Base-by-base conservation (phyloP, 495 filamentous ascomycete genomes). In the Neurospora pannonica region DNA sequence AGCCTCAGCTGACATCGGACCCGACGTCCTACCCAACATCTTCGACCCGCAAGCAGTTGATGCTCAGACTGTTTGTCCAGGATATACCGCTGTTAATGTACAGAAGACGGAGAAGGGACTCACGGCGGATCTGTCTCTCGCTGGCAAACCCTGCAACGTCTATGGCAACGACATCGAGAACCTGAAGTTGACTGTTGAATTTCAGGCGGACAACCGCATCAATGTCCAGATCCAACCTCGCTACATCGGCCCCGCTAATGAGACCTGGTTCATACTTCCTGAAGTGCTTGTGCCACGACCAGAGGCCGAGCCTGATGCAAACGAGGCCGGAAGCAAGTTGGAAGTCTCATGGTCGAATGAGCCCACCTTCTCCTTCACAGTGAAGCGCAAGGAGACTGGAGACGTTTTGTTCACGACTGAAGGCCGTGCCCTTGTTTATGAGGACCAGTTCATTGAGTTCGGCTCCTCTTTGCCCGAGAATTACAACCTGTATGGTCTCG, bases 401-500 rank as follows among this genome's bases (percentile, higher is more conserved):
- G 91, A 97, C 77, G 85, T 89, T 5, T 85, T 97, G 2, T 97
- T 97, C 77, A 88, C 92, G 37, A 94, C 93, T 4, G 84, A 88
- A n/a, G 91, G 87, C 0, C 87, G 84, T 10, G 78, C 85, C 21
- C 84, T 97, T 24, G 84, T 97, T 21, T 97, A 92, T 76, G 91
- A 97, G 79, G 87, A 89, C 54, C 94, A 97, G 82, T 97, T 94
- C 78, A 84, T 96, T 60, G 90, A 92, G 17, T 88, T 97, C 40
- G 88, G 86, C 17, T 94, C 92, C 9, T 83, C 86, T 74, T 84
- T 96, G 8, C 94, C 92, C 2, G 84, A 90, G 34, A 85, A 90
- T 70, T 93, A 94, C 15, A 90, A 93, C 74, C 82, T 97, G 8
- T 97, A 97, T 77, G 94, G 94, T 4, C 84, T 97, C 10, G 94